Base-by-base conservation (phyloP, 148 eudicot species). In the Arbutus unedo region DNA sequence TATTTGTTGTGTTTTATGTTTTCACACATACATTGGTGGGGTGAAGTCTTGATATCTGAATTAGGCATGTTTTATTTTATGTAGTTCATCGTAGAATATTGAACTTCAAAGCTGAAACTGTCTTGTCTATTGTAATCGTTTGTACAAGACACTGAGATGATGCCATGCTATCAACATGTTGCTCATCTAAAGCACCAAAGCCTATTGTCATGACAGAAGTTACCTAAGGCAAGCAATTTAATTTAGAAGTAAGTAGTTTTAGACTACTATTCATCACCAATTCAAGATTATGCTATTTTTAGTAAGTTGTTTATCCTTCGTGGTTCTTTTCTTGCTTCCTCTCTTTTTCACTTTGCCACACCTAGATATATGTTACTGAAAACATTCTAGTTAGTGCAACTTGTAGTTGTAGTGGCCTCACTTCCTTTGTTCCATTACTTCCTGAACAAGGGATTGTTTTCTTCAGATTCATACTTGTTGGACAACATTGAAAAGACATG, bases 131-230 rank as follows among this genome's bases (percentile, higher is more conserved):
- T 62, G n/a, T 80, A 53, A 50, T 80, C 9, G 31, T 19, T 66
- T 45, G 43, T 50, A 38, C 57, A 49, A 67, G 18, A 6, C 3
- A 21, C 75, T 75, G 45, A 82, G 73, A 41, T 71, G 75, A 79
- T 18, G 14, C 48, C 72, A 66, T 59, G 79, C 81, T 44, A 44
- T 45, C 57, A 88, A 85, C 90, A 94, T 96, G 88, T 88, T 72
- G 93, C 95, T 85, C 90, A 89, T 18, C 88, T 94, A 82, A 91
- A 86, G 88, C 98, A 93, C 83, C 94, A 88, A 74, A 67, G 85
- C 74, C 74, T 78, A 59, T 87, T 90, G 84, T 78, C 85, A n/a
- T n/a, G n/a, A 44, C 98, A 93, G 88, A 94, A 94, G 88, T 60
- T 79, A 74, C 67, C 92, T 3, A 86, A 90, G 91, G 98, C 90